Evolutionary conservation across 371 early-diverging fungal species (phyloP), one percentile per base, ranked within the genome.

Genomic region (Circinella minor): DNA sequence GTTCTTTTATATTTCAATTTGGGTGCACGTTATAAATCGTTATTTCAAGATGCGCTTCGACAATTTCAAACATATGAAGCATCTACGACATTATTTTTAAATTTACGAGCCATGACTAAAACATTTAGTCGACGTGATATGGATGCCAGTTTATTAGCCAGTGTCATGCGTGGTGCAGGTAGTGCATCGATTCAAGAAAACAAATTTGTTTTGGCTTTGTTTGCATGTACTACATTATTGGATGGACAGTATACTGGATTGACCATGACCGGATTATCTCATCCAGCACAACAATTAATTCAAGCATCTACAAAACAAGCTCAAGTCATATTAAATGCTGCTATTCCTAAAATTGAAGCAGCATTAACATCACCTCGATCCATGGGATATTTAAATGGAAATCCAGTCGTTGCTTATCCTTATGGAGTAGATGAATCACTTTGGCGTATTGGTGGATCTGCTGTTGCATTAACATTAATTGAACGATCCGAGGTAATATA

Each of bases 371-470:
- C 71, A 1, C 74, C 83, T 8, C 72, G 74, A n/a, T 75, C 75
- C 4, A 82, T 85, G 71, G 88, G 84, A 17, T 77, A 83, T 47
- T 67, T 92, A 15, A 69, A 73, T 5, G 92, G 92, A 10, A 77
- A 84, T 37, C 88, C 89, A 0, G 76, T 86, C 38, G 76, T 86
- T 3, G 89, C 89, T 9, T 81, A 85, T 68, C 84, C 88, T 20
- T 79, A 83, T 76, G 84, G 90, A 20, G 64, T 89, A 61, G 89
- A 90, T 72, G 92, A 92, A 65, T 86, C 91, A 0, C 83, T 91
- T 43, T 91, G 92, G 91, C 91, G 90, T 61, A 82, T 92, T 62
- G 92, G 92, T 11, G 92, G 92, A 3, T 90, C 89, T 70, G 86
- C 88, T 17, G 81, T 91, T 18, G 86, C 88, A 1, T 70, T 92